phyloP scores from a whole-genome alignment of 1,139 yeast genomes.

The Candida tetrigidarum region DNA sequence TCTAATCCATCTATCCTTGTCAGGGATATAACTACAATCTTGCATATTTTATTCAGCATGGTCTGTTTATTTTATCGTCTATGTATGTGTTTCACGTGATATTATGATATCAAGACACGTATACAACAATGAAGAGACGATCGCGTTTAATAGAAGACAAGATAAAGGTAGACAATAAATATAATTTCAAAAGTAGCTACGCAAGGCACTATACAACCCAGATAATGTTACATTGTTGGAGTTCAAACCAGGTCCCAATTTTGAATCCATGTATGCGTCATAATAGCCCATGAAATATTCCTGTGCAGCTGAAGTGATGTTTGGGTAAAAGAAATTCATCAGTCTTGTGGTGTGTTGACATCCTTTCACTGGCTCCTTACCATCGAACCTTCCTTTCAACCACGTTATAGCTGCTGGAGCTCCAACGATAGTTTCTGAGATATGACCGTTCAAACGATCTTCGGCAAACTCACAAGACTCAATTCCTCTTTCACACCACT shows the following conservation, averaged over 20 bases:
- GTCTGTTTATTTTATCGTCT: no score
- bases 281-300: background rate
- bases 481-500: slow-evolving; percentile 37
- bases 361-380: slow-evolving; percentile 30
- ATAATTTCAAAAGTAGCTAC: background rate
- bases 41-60: no score
- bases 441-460: slow-evolving; percentile 31
- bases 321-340: slow-evolving; percentile 25
- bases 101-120: slow-evolving; percentile 21
- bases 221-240: background rate
- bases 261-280: background rate
- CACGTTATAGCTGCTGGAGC: slow-evolving; percentile 36
- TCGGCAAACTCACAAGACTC: slow-evolving; percentile 33
- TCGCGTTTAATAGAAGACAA: slow-evolving; percentile 4
- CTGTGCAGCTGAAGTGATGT: background rate
- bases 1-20: no score
- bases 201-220: background rate
- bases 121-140: slow-evolving; percentile 18
- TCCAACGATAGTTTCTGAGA: slow-evolving; percentile 29
- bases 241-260: background rate
- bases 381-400: slow-evolving; percentile 25
- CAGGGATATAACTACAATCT: no score
- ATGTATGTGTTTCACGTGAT: no score
- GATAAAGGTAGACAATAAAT: background rate
- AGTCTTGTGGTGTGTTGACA: slow-evolving; percentile 27